Evolutionary conservation across 345 rosid species (phyloP), one percentile per base, ranked within the genome.

Genomic region (Erysimum cheiranthoides): DNA sequence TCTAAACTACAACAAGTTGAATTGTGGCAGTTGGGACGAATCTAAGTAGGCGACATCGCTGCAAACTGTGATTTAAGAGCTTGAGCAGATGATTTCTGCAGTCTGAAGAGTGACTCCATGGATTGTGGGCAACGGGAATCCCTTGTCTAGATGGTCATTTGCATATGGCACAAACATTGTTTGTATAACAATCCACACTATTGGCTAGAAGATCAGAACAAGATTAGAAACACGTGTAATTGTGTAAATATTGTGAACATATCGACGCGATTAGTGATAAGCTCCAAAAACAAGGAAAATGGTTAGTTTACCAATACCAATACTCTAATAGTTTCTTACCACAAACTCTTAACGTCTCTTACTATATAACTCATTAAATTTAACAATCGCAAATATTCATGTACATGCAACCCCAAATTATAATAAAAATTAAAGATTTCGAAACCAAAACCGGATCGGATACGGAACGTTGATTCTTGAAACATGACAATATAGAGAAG

Each of bases 41-140:
- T 84, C 93, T 46, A 80, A 67, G 80, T 84, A 91, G 16, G 83
- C 80, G 10, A 90, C 82, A 16, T 94, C 86, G 8, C 96, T 82
- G 70, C 97, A 94, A 49, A 91, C 76, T 1, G 88, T 83, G 69
- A 94, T 82, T 61, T 73, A 78, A 4, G 97, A 86, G 65, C 42
- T 66, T 34, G 96, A 84, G 79, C 74, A 79, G 64, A 83, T 75
- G 42, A 79, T 86, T 70, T 89, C 89, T 6, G 95, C 88, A 65
- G 86, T 79, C 75, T 85, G 39, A 73, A 92, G 87, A 4, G 97
- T 84, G 83, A 94, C 92, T 63, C 95, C 95, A 13, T 83, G 95
- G 78, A 94, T 83, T 82, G 89, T 90, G 11, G 97, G 98, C 79
- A 90, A 81, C 7, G 98, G 95, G 74, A 90, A 90, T 36, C 98